A percentile compares a stretch with the other conserved stretches of the same genome.
Evolutionary conservation across 768 basidiomycete genomes (phyloP).

Genomic region (Nidularia pulvinata): DNA sequence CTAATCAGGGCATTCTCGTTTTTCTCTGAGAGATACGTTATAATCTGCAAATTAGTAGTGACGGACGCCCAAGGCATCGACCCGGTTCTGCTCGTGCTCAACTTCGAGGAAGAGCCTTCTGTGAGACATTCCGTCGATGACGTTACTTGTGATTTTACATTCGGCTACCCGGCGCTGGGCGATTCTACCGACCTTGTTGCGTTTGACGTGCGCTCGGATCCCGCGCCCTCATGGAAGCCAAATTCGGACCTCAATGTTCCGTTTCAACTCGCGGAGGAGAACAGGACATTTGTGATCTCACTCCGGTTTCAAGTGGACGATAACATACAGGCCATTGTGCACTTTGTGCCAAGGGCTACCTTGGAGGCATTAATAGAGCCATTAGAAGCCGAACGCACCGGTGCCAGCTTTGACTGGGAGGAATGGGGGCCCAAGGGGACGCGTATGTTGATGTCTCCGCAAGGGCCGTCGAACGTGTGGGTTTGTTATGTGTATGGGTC

Average conservation of each 20-base stretch:
- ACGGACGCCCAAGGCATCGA: slow-evolving; percentile 13
- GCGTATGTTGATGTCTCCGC: slow-evolving; percentile 32
- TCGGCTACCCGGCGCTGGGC: slow-evolving; percentile 38
- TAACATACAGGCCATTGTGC: slow-evolving; percentile 24
- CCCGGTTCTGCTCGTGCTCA: slow-evolving; percentile 32
- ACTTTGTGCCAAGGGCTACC: slow-evolving; percentile 41
- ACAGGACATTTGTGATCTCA: slow-evolving; percentile 47
- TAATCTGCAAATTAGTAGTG: slow-evolving; percentile 26
- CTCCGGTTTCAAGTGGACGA: slow-evolving; percentile 31
- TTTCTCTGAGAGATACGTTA: slow-evolving; percentile 34
- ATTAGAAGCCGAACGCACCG: slow-evolving; percentile 9
- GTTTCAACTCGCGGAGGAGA: slow-evolving; percentile 38
- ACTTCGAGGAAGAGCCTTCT: slow-evolving; percentile 29
- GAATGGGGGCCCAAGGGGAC: slow-evolving; percentile 51
- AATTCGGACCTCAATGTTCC: slow-evolving; percentile 32
- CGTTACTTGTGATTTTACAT: slow-evolving; percentile 29
- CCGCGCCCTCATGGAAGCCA: slow-evolving; percentile 44
- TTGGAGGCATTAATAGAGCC: slow-evolving; percentile 30
- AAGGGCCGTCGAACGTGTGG: slow-evolving; percentile 42
- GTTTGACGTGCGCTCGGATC: slow-evolving; percentile 52
- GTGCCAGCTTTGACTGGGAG: slow-evolving; percentile 46
- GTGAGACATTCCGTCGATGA: slow-evolving; percentile 24
- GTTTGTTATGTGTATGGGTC: slow-evolving; percentile 58
- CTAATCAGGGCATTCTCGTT: slow-evolving; percentile 40
- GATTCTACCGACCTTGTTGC: slow-evolving; percentile 19